A percentile compares a stretch with the other conserved stretches of the same genome.
Evolutionary conservation across 352 stramenopile genomes (phyloP).

Genomic region (Phytopythium delawarense): DNA sequence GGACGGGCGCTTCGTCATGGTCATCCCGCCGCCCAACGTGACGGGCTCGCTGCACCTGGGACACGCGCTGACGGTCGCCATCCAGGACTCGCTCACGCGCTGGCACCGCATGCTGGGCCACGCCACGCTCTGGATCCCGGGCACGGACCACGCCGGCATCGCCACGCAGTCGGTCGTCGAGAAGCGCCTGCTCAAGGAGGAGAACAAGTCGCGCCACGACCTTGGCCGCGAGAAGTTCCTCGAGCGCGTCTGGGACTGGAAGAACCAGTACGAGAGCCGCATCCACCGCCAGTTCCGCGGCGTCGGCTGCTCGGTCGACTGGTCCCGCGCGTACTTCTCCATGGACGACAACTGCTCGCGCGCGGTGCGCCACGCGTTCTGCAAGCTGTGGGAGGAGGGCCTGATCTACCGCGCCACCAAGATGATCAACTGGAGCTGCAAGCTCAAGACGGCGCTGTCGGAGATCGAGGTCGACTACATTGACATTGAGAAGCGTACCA

Average conservation of each 20-base stretch:
- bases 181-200: slow-evolving; percentile 84
- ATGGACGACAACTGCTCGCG: slow-evolving; percentile 98
- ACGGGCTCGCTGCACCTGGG: slow-evolving; percentile 95
- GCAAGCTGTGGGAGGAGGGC: slow-evolving; percentile 87
- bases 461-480: slow-evolving; percentile 99
- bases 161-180: slow-evolving; percentile 95
- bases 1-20: slow-evolving; percentile 97
- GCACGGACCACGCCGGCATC: slow-evolving; percentile 98
- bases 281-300: slow-evolving; percentile 87
- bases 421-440: slow-evolving; percentile 99
- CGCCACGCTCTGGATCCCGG: slow-evolving; percentile 97
- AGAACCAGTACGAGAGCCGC: slow-evolving; percentile 88
- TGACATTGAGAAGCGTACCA: slow-evolving; percentile 96
- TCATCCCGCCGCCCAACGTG: slow-evolving; percentile 88
- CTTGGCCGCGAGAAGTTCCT: slow-evolving; percentile 93
- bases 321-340: slow-evolving; percentile 97
- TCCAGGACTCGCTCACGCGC: slow-evolving; percentile 96
- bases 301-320: slow-evolving; percentile 97
- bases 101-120: slow-evolving; percentile 98
- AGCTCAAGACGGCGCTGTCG: slow-evolving; percentile 94
- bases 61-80: slow-evolving; percentile 97
- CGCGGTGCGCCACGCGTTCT: slow-evolving; percentile 97
- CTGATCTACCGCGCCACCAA: slow-evolving; percentile 98
- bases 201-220: slow-evolving; percentile 80
- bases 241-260: slow-evolving; percentile 95